Base-by-base conservation (phyloP, 2,329 filamentous ascomycete species). In the Chalaropsis thielavioides region DNA sequence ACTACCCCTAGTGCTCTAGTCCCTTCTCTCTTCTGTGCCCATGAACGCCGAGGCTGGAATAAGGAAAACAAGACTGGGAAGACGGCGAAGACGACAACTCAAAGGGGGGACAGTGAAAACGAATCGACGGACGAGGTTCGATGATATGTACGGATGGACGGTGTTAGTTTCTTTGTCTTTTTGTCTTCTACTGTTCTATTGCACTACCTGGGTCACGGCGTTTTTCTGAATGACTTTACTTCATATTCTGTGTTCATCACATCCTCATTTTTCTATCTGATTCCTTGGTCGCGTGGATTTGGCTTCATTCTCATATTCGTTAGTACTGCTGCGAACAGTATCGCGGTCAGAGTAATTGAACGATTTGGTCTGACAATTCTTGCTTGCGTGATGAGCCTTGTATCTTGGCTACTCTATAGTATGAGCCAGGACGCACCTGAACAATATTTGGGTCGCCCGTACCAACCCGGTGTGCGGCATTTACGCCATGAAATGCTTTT, bases 141-240 rank as follows among this genome's bases (percentile, higher is more conserved):
- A 58, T 38, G 54, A 31, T 58, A 10, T 58, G 54, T 58, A 58
- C 24, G 54, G 54, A 58, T 35, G 24, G 44, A 49, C 61, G 64
- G 49, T 62, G 59, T 43, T 41, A 61, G 59, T 56, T 65, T 65
- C 31, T 63, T 54, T 60, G 64, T 66, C 61, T 40, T 63, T 66
- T 63, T 65, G 46, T 62, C 61, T 66, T 66, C 44, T 66, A 59
- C 44, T 66, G 61, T 66, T 66, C 61, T 66, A 51, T 66, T 66
- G 61, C 41, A 66, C 64, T 67, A 59, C 62, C 51, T 67, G 62
- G 65, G 65, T 67, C 58, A 67, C 59, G 65, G 65, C 65, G 65
- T 67, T 67, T 64, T 66, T 62, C 49, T 66, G 54, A 66, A 66
- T 66, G 64, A 54, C 62, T 62, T 67, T 62, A 66, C 61, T 66